Percentiles rank a stretch among this genome's conserved stretches.
phyloP scores from a whole-genome alignment of 1,284 basidiomycete species.

The Trametes versicolor region DNA sequence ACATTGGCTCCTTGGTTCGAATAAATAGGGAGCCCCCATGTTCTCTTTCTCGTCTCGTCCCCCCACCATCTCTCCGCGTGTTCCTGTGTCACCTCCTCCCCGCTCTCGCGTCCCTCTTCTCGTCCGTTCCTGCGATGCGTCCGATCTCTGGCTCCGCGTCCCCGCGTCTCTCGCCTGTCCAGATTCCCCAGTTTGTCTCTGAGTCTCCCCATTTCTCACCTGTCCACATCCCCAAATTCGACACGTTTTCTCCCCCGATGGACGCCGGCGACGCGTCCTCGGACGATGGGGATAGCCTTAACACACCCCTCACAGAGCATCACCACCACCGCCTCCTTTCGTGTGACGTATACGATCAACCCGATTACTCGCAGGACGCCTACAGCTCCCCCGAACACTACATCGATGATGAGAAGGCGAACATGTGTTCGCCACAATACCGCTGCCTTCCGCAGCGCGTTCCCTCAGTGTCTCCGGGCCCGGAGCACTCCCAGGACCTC shows the following conservation, averaged over 20 bases:
- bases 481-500: slow-evolving; percentile 35
- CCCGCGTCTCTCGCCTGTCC: slow-evolving; percentile 37
- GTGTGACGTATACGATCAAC: slow-evolving; percentile 40
- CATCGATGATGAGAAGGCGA: slow-evolving; percentile 27
- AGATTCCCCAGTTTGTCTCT: slow-evolving; percentile 43
- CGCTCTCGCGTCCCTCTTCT: slow-evolving; percentile 13
- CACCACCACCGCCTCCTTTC: slow-evolving; percentile 41
- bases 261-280: slow-evolving; percentile 50
- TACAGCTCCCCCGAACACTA: slow-evolving; percentile 33
- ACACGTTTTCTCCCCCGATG: slow-evolving; percentile 47
- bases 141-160: slow-evolving; percentile 26
- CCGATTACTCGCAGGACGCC: slow-evolving; percentile 34
- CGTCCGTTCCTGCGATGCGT: slow-evolving; percentile 29
- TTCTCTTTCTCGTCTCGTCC: slow-evolving; percentile 27
- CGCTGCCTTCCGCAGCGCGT: slow-evolving; percentile 33
- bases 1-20: slow-evolving; percentile 20
- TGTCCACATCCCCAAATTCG: slow-evolving; percentile 39
- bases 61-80: slow-evolving; percentile 23
- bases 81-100: slow-evolving; percentile 29
- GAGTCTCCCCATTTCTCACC: slow-evolving; percentile 46
- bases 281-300: slow-evolving; percentile 52
- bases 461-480: slow-evolving; percentile 33
- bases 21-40: slow-evolving; percentile 34
- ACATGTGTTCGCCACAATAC: slow-evolving; percentile 26
- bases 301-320: slow-evolving; percentile 50